Evolutionary conservation across 2,329 filamentous ascomycete species (phyloP).

Genomic region (Neopestalotiopsis sp.): DNA sequence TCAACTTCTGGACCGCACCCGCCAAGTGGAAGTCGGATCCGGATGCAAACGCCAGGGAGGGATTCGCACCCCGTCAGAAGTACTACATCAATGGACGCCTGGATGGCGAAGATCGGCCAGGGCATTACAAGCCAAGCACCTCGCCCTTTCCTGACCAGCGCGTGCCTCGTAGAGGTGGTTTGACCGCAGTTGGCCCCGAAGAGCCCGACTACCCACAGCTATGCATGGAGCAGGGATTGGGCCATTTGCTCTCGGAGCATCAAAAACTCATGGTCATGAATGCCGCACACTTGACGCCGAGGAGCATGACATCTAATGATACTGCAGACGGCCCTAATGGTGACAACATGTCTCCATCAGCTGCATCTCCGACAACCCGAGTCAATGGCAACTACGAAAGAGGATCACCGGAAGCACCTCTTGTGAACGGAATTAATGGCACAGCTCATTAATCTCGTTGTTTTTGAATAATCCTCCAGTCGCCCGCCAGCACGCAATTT

Average conservation of each 20-base stretch:
- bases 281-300: slow-evolving; percentile 52
- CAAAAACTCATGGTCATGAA: slow-evolving; percentile 51
- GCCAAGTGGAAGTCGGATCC: slow-evolving; percentile 67
- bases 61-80: slow-evolving; percentile 61
- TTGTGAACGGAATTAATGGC: slow-evolving; percentile 22
- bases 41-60: slow-evolving; percentile 53
- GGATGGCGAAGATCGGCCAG: slow-evolving; percentile 56
- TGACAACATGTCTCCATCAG: slow-evolving; percentile 18
- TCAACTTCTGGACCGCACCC: slow-evolving; percentile 44
- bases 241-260: slow-evolving; percentile 55
- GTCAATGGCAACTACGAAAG: slow-evolving; percentile 17
- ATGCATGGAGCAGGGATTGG: slow-evolving; percentile 62
- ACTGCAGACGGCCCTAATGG: slow-evolving; percentile 19
- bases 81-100: slow-evolving; percentile 63
- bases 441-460: background rate
- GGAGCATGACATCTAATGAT: slow-evolving; percentile 41
- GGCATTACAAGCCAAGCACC: slow-evolving; percentile 51
- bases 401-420: slow-evolving; percentile 15
- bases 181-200: slow-evolving; percentile 56
- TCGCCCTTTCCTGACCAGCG: slow-evolving; percentile 60
- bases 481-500: background rate
- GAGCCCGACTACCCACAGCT: slow-evolving; percentile 63
- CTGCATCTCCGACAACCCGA: slow-evolving; percentile 17
- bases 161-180: slow-evolving; percentile 57
- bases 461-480: background rate